Conservation (phyloP, 352 stramenopile species). For the Phytopythium aichiense region DNA sequence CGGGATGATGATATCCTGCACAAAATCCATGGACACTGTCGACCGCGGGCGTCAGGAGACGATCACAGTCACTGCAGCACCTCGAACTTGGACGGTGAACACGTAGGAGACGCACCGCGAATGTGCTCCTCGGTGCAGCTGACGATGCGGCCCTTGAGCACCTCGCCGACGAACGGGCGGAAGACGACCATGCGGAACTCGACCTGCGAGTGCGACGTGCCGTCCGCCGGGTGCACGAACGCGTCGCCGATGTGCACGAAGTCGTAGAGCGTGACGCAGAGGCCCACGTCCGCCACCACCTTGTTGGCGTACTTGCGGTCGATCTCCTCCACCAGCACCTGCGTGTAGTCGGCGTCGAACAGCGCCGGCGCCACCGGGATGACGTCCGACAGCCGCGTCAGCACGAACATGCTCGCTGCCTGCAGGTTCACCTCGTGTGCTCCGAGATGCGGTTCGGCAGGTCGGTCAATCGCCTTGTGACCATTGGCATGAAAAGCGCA, state of each 20-base stretch:
- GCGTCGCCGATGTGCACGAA: slow-evolving; percentile 86
- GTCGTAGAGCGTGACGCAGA: slow-evolving; percentile 88
- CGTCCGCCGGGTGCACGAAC: slow-evolving; percentile 81
- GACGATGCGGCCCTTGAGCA: slow-evolving; percentile 86
- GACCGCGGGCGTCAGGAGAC: no score
- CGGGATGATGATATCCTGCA: slow-evolving; percentile 88
- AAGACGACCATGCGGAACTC: slow-evolving; percentile 90
- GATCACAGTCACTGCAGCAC: no score
- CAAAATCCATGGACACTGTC: slow-evolving; percentile 86
- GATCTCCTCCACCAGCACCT: slow-evolving; percentile 86
- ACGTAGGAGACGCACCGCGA: slow-evolving; percentile 28
- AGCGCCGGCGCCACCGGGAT: slow-evolving; percentile 79
- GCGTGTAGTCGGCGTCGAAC: slow-evolving; percentile 79
- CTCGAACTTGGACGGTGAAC: no score
- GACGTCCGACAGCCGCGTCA: slow-evolving; percentile 83
- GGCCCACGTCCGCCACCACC: slow-evolving; percentile 81
- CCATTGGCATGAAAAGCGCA: no score
- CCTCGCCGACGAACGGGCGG: slow-evolving; percentile 82
- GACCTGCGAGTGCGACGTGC: slow-evolving; percentile 85
- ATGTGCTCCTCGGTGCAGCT: slow-evolving; percentile 89
- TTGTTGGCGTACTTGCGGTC: slow-evolving; percentile 91
- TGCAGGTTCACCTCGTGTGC: no score
- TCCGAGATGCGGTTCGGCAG: no score
- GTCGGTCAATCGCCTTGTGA: no score
- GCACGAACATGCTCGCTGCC: slow-evolving; percentile 83